A percentile compares a stretch with the other conserved stretches of the same genome.
Evolutionary conservation across 2,329 filamentous ascomycete species (phyloP).

Genomic region (Thelonectria rubi): DNA sequence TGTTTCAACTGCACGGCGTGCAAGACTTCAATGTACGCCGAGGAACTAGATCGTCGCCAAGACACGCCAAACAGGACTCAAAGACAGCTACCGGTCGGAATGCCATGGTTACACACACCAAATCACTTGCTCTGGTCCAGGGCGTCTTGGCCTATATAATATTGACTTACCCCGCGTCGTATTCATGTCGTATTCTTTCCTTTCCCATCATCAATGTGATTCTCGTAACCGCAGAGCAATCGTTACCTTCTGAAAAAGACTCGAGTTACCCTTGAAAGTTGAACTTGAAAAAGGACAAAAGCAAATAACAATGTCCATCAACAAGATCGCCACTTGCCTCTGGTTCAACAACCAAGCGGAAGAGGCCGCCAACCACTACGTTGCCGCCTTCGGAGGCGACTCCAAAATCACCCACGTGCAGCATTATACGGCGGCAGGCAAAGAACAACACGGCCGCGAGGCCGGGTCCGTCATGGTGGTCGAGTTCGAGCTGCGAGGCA

Average conservation of each 20-base stretch:
- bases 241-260: not conserved
- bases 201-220: not conserved
- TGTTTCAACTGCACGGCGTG: not conserved
- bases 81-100: not conserved
- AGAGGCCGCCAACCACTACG: conserved; percentile 54
- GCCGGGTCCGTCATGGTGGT: conserved; percentile 48
- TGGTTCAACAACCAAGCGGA: conserved; percentile 55
- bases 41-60: not conserved
- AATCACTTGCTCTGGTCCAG: conserved; percentile 1
- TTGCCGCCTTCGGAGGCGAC: conserved; percentile 51
- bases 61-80: not conserved
- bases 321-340: conserved; percentile 47
- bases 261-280: not conserved
- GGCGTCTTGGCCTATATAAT: conserved; percentile 6
- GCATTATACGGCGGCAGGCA: conserved; percentile 43
- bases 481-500: conserved; percentile 51
- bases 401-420: conserved; percentile 48
- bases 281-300: not conserved
- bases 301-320: conserved; percentile 29
- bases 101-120: conserved; percentile 3
- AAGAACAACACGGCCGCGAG: conserved; percentile 45
- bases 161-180: not conserved
- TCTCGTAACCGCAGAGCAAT: not conserved
- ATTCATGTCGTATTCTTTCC: not conserved
- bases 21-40: not conserved